Percentiles rank a stretch among this genome's conserved stretches.
Conservation (phyloP, 148 eudicot species). For the Salicornia ramosissima region DNA sequence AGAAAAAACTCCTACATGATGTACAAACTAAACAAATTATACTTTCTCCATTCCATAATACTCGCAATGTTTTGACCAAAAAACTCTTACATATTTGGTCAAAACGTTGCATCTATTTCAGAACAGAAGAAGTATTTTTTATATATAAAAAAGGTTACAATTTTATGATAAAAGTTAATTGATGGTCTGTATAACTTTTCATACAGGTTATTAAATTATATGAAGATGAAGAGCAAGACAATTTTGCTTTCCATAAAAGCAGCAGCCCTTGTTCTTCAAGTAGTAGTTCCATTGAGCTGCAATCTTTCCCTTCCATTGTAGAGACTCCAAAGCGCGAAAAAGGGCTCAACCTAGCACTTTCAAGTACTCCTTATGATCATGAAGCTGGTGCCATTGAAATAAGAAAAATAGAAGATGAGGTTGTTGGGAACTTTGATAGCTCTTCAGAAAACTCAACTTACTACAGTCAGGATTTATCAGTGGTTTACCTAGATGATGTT, state of each 20-base stretch:
- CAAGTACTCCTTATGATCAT: conserved; percentile 6
- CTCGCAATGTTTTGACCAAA: too few relatives aligned
- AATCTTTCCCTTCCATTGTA: conserved; percentile 7
- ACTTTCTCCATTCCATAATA: too few relatives aligned
- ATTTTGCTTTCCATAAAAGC: background rate
- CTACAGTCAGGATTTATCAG: conserved; percentile 25
- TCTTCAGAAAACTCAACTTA: conserved; percentile 29
- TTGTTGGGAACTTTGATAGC: conserved; percentile 13
- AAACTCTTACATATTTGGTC: too few relatives aligned
- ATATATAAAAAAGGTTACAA: too few relatives aligned
- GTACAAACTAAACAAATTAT: too few relatives aligned
- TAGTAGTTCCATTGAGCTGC: conserved; percentile 14
- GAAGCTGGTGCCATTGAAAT: background rate
- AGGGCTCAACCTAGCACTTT: background rate
- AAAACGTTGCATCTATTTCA: too few relatives aligned
- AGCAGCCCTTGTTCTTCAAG: background rate
- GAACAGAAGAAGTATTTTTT: too few relatives aligned
- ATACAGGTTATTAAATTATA: conserved; percentile 18
- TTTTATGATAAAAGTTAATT: too few relatives aligned
- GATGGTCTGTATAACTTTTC: background rate
- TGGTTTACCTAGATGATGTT: conserved; percentile 44
- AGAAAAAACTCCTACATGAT: too few relatives aligned
- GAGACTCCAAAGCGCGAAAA: background rate
- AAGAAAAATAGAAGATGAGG: background rate
- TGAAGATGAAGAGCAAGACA: conserved; percentile 8